Percentiles rank a stretch among this genome's conserved stretches.
Conservation (phyloP, 345 rosid species). For the Salix dunnii region DNA sequence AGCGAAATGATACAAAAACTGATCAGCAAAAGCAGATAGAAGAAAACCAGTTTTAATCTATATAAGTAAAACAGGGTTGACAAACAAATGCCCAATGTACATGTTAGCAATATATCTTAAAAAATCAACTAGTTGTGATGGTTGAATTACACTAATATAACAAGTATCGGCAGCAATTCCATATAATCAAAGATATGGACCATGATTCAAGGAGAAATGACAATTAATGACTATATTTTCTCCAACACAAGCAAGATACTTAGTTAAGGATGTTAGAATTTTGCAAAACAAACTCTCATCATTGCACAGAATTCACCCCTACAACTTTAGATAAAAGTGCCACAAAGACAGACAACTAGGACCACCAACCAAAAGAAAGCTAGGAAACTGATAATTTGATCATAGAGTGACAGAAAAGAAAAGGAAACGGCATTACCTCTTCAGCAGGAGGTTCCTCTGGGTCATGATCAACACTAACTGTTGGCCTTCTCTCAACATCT, state of each 20-base stretch:
- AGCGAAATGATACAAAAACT: no score
- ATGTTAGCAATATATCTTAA: not conserved
- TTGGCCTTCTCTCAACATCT: constrained; percentile 33
- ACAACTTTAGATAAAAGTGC: not conserved
- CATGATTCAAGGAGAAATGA: not conserved
- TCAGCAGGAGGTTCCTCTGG: constrained; percentile 40
- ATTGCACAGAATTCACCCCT: not conserved
- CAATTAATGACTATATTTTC: not conserved
- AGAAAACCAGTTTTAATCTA: no score
- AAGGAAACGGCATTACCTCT: constrained; percentile 45
- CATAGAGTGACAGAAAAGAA: not conserved
- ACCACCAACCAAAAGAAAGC: not conserved
- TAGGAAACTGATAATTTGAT: not conserved
- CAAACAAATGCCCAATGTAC: not conserved
- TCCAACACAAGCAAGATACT: not conserved
- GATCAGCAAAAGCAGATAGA: no score
- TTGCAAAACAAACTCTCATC: not conserved
- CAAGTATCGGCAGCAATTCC: not conserved
- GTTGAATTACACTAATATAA: not conserved
- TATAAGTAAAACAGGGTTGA: no score
- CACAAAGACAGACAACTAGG: not conserved
- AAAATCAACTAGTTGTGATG: not conserved
- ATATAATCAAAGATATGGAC: not conserved
- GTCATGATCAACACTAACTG: constrained; percentile 28
- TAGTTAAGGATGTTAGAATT: not conserved